A percentile compares a stretch with the other conserved stretches of the same genome.
These are phyloP conservation scores for Metahyphopichia silvanorum DNA, from an alignment of 805 yeast genomes.

Conservation along the genomic window DNA sequence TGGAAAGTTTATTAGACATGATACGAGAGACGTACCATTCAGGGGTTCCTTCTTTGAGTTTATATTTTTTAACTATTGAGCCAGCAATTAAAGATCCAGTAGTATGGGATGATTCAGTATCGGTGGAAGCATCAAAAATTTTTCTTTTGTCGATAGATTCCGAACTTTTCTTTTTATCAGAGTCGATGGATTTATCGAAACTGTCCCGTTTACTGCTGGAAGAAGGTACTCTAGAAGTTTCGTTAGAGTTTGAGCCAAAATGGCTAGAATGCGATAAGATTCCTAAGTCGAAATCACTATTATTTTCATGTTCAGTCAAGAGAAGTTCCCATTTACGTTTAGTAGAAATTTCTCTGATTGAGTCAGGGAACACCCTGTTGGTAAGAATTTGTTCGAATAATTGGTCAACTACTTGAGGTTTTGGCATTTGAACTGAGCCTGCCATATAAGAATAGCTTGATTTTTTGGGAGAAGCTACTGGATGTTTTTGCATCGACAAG, in stretches of 20 bases:
- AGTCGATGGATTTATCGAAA: not conserved
- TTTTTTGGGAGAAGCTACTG: too few species aligned
- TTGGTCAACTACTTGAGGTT: conserved; percentile 31
- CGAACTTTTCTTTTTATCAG: too few species aligned
- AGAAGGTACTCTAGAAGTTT: not conserved
- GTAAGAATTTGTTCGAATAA: conserved; percentile 39
- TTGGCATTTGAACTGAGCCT: conserved; percentile 29
- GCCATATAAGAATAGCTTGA: too few species aligned
- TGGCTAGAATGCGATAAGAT: conserved; percentile 9
- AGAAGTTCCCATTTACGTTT: conserved; percentile 43
- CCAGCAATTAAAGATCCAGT: conserved; percentile 8
- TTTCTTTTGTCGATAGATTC: conserved; percentile 8
- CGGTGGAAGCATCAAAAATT: conserved; percentile 6
- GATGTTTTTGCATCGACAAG: too few species aligned
- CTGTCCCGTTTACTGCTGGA: too few species aligned
- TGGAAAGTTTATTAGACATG: conserved; percentile 28
- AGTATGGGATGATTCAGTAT: conserved; percentile 6
- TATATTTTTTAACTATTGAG: conserved; percentile 15
- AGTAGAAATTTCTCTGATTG: conserved; percentile 28
- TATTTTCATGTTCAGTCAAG: conserved; percentile 38
- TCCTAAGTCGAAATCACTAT: conserved; percentile 33
- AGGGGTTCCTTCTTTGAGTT: conserved; percentile 36
- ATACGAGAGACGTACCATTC: conserved; percentile 39
- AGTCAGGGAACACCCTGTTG: conserved; percentile 35
- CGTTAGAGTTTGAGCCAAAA: not conserved